These are phyloP conservation scores for Fusarium buharicum DNA, from an alignment of 2,329 filamentous ascomycete genomes.

Conservation along the genomic window DNA sequence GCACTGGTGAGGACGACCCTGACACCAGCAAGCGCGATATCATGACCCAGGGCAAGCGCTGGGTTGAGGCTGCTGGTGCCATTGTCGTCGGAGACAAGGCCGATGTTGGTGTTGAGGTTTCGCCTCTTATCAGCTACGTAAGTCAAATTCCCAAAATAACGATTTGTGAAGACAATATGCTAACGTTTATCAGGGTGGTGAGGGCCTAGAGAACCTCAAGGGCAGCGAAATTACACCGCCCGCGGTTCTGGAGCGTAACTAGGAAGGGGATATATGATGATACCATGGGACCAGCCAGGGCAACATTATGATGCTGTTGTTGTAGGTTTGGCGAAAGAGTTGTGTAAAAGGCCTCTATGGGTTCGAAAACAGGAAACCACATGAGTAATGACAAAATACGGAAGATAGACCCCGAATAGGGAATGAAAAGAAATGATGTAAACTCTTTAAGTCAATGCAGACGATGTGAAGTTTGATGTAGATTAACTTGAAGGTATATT, in stretches of 20 bases:
- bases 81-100: conserved; percentile 73
- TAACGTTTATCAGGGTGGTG: conserved; percentile 61
- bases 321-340: conserved; percentile 16
- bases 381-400: conserved; percentile 24
- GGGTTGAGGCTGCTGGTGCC: conserved; percentile 82
- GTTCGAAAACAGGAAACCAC: background rate
- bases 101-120: conserved; percentile 83
- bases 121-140: conserved; percentile 94
- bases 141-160: conserved; percentile 55
- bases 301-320: conserved; percentile 31
- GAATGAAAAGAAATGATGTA: background rate
- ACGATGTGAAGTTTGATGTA: background rate
- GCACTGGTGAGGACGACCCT: conserved; percentile 90
- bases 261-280: conserved; percentile 27
- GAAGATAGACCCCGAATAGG: background rate
- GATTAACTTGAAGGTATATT: conserved; percentile 29
- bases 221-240: conserved; percentile 65
- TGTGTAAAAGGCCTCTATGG: conserved; percentile 7
- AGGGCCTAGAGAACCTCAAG: conserved; percentile 67
- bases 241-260: conserved; percentile 61
- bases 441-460: background rate
- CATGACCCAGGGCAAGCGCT: conserved; percentile 87
- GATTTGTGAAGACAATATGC: background rate
- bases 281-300: conserved; percentile 27
- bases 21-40: conserved; percentile 94